Percentiles rank a stretch among this genome's conserved stretches.
Conservation (phyloP, 179 eudicot species). For the Gypsophila paniculata region DNA sequence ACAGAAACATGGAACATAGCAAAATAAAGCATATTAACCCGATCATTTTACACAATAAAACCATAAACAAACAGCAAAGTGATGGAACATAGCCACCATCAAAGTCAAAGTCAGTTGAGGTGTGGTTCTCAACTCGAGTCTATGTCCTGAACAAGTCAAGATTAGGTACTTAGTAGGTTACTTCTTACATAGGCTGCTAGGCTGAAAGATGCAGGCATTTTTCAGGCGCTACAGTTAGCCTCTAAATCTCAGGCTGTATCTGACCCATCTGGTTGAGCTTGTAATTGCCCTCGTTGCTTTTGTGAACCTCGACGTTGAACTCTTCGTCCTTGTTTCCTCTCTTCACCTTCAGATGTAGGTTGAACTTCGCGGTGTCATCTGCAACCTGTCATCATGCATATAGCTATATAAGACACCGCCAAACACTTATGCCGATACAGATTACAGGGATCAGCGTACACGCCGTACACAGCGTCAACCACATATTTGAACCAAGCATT, state of each 20-base stretch:
- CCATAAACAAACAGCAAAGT: neutral
- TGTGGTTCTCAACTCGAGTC: neutral
- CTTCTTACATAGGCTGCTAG: conserved; percentile 2
- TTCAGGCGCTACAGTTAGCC: neutral
- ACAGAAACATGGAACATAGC: too few relatives aligned
- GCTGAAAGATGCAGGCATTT: neutral
- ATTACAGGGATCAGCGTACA: too few relatives aligned
- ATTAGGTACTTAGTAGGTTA: neutral
- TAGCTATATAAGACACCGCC: neutral
- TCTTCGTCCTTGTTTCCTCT: conserved; percentile 75
- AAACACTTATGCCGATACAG: too few relatives aligned
- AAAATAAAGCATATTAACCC: neutral
- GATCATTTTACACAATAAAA: neutral
- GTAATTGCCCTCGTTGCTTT: conserved; percentile 58
- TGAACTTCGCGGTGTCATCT: conserved; percentile 56
- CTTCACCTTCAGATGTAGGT: conserved; percentile 65
- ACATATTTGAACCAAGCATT: too few relatives aligned
- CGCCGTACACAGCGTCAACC: too few relatives aligned
- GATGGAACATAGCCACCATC: neutral
- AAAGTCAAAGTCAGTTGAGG: neutral
- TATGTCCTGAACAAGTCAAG: neutral
- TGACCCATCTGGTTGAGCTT: conserved; percentile 58
- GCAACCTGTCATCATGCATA: conserved; percentile 35
- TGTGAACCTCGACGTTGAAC: conserved; percentile 82
- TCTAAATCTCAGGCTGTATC: conserved; percentile 27